A percentile compares a stretch with the other conserved stretches of the same genome.
These are phyloP conservation scores for Candida endomychidarum DNA, from an alignment of 805 yeast genomes.

Conservation along the genomic window DNA sequence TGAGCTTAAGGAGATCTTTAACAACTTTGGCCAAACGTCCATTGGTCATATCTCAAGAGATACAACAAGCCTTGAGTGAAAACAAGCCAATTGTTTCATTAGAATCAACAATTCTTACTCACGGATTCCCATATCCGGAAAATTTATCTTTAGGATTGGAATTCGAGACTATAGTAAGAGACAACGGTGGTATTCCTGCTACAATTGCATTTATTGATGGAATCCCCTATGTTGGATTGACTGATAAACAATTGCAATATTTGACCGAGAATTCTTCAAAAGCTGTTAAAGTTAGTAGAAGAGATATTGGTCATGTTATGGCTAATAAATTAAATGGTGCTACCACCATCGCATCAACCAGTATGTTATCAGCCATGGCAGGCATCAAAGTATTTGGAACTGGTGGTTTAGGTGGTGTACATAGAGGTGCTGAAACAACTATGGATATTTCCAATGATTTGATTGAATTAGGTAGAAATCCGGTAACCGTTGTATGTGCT, in stretches of 20 bases:
- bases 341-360: constrained; percentile 86
- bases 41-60: constrained; percentile 46
- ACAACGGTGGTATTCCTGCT: constrained; percentile 74
- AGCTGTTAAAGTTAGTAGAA: constrained; percentile 67
- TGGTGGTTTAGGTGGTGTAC: constrained; percentile 93
- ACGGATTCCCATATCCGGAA: constrained; percentile 82
- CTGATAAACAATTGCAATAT: constrained; percentile 43
- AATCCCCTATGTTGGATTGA: constrained; percentile 66
- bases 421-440: constrained; percentile 68
- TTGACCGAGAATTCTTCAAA: constrained; percentile 43
- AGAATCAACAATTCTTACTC: constrained; percentile 86
- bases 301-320: constrained; percentile 77
- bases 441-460: constrained; percentile 87
- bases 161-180: constrained; percentile 63
- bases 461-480: constrained; percentile 79
- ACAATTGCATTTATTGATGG: constrained; percentile 80
- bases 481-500: constrained; percentile 87
- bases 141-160: constrained; percentile 69
- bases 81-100: constrained; percentile 73
- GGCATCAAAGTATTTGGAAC: constrained; percentile 88
- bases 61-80: constrained; percentile 57
- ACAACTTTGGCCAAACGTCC: constrained; percentile 12
- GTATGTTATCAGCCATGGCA: constrained; percentile 73
- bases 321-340: constrained; percentile 71
- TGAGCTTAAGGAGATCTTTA: background rate